Percentiles rank a stretch among this genome's conserved stretches.
These are phyloP conservation scores for Cucurbita ficifolia DNA, from an alignment of 306 rosid genomes.

Conservation along the genomic window DNA sequence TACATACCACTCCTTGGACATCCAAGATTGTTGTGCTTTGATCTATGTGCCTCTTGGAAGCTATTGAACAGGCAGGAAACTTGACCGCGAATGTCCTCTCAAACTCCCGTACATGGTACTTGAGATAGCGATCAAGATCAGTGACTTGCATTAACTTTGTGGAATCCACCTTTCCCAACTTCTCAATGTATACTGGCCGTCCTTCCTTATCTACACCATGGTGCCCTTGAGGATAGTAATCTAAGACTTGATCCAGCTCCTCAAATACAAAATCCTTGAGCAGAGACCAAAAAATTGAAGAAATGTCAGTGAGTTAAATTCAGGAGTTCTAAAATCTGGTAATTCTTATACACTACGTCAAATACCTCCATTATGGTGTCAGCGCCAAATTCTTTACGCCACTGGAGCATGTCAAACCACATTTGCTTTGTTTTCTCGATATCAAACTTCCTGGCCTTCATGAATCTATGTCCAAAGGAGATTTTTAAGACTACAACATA, in stretches of 20 bases:
- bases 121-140: constrained; percentile 66
- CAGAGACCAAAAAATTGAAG: neutral
- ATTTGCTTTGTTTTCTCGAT: constrained; percentile 68
- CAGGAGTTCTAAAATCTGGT: neutral
- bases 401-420: constrained; percentile 81
- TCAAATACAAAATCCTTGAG: constrained; percentile 66
- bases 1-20: constrained; percentile 87
- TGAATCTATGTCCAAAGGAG: constrained; percentile 33
- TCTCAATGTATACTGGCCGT: constrained; percentile 75
- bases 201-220: constrained; percentile 96
- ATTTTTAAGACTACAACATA: neutral
- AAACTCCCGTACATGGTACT: constrained; percentile 69
- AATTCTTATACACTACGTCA: neutral
- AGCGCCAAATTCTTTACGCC: constrained; percentile 79
- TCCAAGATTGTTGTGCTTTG: constrained; percentile 90
- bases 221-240: constrained; percentile 85
- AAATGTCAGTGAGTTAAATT: neutral
- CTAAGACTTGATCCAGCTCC: constrained; percentile 49
- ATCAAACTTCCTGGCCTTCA: constrained; percentile 81
- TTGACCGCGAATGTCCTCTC: constrained; percentile 63
- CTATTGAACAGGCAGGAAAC: constrained; percentile 88
- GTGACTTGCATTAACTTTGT: constrained; percentile 70
- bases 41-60: constrained; percentile 83
- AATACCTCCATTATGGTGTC: constrained; percentile 62
- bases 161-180: constrained; percentile 60